A percentile compares a stretch with the other conserved stretches of the same genome.
phyloP scores from a whole-genome alignment of 768 basidiomycete genomes.

The Rhodosporidiobolus odoratus region DNA sequence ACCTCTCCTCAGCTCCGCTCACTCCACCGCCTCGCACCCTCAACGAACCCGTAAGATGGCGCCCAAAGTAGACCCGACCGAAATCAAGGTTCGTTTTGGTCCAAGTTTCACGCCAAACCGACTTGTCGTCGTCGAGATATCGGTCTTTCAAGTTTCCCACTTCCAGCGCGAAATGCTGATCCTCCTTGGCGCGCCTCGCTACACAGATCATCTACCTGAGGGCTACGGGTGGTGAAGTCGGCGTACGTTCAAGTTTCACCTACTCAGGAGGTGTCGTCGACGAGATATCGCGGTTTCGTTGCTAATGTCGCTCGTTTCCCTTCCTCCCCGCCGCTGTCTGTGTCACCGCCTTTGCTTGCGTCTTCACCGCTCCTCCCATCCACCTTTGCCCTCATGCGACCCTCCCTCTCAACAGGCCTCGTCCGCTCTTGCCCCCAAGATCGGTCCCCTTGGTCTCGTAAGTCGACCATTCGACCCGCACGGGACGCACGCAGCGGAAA shows the following conservation, averaged over 20 bases:
- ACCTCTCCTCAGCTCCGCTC: constrained; percentile 7
- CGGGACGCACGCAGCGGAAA: too few species aligned
- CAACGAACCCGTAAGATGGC: constrained; percentile 4
- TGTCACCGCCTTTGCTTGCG: too few species aligned
- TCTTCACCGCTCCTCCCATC: too few species aligned
- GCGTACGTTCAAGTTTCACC: constrained; percentile 43
- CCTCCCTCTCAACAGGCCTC: constrained; percentile 70
- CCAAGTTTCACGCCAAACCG: not conserved
- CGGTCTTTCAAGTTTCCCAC: not conserved
- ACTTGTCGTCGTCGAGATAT: not conserved
- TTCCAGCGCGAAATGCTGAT: too few species aligned
- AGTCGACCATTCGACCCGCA: too few species aligned
- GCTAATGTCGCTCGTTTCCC: not conserved
- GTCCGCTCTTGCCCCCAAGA: constrained; percentile 97
- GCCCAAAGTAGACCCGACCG: constrained; percentile 71
- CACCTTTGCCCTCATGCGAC: too few species aligned
- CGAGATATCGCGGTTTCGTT: not conserved
- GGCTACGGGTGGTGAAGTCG: constrained; percentile 98
- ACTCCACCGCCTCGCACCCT: not conserved
- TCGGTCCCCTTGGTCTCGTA: constrained; percentile 99
- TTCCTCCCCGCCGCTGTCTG: too few species aligned
- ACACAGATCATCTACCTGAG: constrained; percentile 85
- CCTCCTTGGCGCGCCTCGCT: not conserved
- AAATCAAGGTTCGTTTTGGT: constrained; percentile 61
- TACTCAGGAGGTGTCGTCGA: not conserved